Evolutionary conservation across 441 rosid species (phyloP).

Genomic region (Gossypium davidsonii): DNA sequence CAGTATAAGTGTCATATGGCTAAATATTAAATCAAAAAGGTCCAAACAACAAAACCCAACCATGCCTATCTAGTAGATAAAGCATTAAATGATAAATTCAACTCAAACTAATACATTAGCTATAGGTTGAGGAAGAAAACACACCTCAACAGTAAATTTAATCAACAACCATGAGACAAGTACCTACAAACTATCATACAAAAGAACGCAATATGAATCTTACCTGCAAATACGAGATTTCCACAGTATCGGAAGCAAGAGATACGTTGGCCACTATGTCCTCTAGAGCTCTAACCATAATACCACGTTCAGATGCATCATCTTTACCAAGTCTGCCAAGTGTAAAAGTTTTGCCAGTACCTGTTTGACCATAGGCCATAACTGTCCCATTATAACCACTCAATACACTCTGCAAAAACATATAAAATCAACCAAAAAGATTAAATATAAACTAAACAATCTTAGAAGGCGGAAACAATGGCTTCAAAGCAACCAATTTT

Average conservation of each 20-base stretch:
- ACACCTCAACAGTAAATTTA: background rate
- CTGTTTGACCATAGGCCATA: constrained; percentile 97
- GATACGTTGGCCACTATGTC: constrained; percentile 49
- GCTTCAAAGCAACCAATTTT: background rate
- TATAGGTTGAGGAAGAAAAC: background rate
- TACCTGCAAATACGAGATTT: constrained; percentile 89
- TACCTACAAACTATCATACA: background rate
- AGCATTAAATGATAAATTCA: background rate
- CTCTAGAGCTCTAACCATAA: constrained; percentile 84
- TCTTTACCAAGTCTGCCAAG: constrained; percentile 74
- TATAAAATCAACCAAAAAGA: background rate
- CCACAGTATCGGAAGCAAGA: constrained; percentile 48
- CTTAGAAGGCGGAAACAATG: background rate
- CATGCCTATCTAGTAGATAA: background rate
- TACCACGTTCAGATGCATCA: constrained; percentile 82
- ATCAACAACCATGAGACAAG: background rate
- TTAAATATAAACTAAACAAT: constrained; percentile 4
- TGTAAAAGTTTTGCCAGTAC: constrained; percentile 86
- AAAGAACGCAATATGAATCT: constrained; percentile 1
- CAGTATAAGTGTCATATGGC: background rate
- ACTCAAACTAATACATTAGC: background rate
- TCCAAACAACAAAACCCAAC: background rate
- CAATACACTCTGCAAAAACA: constrained; percentile 68
- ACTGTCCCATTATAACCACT: constrained; percentile 87
- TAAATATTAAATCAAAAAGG: background rate